Evolutionary conservation across 2,329 filamentous ascomycete species (phyloP), one percentile per base, ranked within the genome.

Genomic region (Dothidotthia symphoricarpi): DNA sequence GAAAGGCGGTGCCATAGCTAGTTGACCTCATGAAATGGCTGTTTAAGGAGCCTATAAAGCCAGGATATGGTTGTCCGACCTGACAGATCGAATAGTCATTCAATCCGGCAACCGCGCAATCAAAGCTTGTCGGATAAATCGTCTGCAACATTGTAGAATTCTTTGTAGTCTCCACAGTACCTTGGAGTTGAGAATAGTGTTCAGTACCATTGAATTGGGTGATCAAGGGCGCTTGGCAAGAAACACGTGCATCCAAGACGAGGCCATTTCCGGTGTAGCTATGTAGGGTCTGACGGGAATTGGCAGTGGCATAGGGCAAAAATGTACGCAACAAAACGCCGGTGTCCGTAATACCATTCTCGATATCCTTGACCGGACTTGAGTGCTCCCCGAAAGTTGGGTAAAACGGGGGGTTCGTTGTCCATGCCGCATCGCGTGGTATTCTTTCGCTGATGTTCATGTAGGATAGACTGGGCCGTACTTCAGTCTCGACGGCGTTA

Each of bases 201-300:
- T 16, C 26, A 24, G 16, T 12, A 7, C 16, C 16, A 12, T 39
- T 28, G 14, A 26, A 17, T 17, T 24, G 12, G 10, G 29, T 32
- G n/a, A 38, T 19, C 8, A 6, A 12, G 1, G 44, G 37, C n/a
- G 31, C 31, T 16, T 47, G 40, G 29, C 44, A 43, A 15, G 40
- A 28, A 4, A 47, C 40, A 26, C 44, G 33, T 8, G 44, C 36
- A 34, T 43, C 40, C 3, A 47, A 14, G 11, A 37, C 31, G 13
- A 47, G 22, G 10, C 40, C 33, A 11, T 39, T 41, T 22, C 44
- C 44, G 3, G 16, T 22, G 13, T 41, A 47, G 6, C 13, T 36
- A 8, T 11, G 16, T 15, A 47, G 11, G 11, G 13, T 35, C 19
- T 47, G 40, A 14, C 44, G 44, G 3, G 34, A 41, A 7, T 34